These are phyloP conservation scores for Chaetomium tenue DNA, from an alignment of 495 filamentous ascomycete species.

Conservation along the genomic window DNA sequence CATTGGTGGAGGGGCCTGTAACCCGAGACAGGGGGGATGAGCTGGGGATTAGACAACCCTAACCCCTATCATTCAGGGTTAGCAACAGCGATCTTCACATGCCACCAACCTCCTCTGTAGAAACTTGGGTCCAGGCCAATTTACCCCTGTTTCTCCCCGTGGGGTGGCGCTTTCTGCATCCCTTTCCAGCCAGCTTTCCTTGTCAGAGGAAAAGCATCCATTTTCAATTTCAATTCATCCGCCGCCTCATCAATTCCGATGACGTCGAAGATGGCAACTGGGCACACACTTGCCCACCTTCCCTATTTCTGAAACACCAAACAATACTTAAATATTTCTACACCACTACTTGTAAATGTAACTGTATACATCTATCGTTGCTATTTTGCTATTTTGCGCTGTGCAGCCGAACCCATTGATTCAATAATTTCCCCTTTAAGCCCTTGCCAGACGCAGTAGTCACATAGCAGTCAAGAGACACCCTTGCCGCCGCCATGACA, in stretches of 20 bases:
- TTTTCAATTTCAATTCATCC: background rate
- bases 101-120: background rate
- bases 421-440: background rate
- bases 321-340: background rate
- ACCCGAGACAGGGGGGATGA: background rate
- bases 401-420: background rate
- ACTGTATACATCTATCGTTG: background rate
- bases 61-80: background rate
- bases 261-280: slow-evolving; percentile 6
- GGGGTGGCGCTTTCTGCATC: too few relatives aligned
- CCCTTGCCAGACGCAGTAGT: background rate
- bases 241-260: background rate
- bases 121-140: background rate
- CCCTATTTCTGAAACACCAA: slow-evolving; percentile 1
- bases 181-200: background rate
- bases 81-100: slow-evolving; percentile 17
- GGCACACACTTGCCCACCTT: background rate
- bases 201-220: too few relatives aligned
- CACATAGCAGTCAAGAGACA: background rate
- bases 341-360: background rate
- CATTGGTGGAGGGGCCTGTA: slow-evolving; percentile 10
- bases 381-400: background rate
- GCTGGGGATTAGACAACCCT: background rate
- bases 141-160: background rate
- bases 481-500: slow-evolving; percentile 2